A percentile compares a stretch with the other conserved stretches of the same genome.
phyloP scores from a whole-genome alignment of 208 protist species.

The Kentomonas sorsogonicus region DNA sequence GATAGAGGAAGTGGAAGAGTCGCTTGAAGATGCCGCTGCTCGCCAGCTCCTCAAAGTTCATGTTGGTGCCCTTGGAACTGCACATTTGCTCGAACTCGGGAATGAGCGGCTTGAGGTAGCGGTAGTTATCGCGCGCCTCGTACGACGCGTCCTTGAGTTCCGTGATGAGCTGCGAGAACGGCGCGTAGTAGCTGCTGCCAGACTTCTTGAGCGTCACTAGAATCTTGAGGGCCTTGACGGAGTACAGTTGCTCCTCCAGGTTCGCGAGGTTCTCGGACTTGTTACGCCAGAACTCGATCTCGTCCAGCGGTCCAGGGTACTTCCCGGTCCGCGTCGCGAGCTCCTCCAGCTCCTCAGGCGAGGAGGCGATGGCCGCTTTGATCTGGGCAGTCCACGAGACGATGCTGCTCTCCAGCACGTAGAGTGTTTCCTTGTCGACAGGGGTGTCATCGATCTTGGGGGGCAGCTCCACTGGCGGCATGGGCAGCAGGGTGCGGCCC shows the following conservation, averaged over 20 bases:
- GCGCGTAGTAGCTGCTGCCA: slow-evolving; percentile 85
- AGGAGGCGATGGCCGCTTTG: slow-evolving; percentile 79
- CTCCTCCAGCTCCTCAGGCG: slow-evolving; percentile 82
- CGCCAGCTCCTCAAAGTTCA: slow-evolving; percentile 75
- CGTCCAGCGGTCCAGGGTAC: slow-evolving; percentile 90
- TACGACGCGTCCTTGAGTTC: slow-evolving; percentile 82
- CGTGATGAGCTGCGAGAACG: slow-evolving; percentile 84
- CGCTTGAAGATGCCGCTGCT: slow-evolving; percentile 79
- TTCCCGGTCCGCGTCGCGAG: slow-evolving; percentile 38
- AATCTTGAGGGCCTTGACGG: slow-evolving; percentile 88
- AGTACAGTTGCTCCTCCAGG: slow-evolving; percentile 92
- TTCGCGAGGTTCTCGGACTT: slow-evolving; percentile 91
- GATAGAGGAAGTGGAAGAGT: slow-evolving; percentile 90
- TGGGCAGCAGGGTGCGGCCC: slow-evolving; percentile 91
- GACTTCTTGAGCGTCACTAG: slow-evolving; percentile 89
- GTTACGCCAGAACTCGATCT: slow-evolving; percentile 94
- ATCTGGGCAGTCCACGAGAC: slow-evolving; percentile 93
- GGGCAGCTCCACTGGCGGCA: slow-evolving; percentile 87
- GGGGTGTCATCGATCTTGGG: slow-evolving; percentile 65
- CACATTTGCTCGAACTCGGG: slow-evolving; percentile 83
- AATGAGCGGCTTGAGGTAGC: slow-evolving; percentile 85
- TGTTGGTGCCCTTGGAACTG: slow-evolving; percentile 34
- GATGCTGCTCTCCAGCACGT: slow-evolving; percentile 89
- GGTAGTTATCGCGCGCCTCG: slow-evolving; percentile 89
- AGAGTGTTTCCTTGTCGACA: slow-evolving; percentile 87